Percentiles rank a stretch among this genome's conserved stretches.
phyloP scores from a whole-genome alignment of 495 filamentous ascomycete genomes.

The Cercophora scortea region DNA sequence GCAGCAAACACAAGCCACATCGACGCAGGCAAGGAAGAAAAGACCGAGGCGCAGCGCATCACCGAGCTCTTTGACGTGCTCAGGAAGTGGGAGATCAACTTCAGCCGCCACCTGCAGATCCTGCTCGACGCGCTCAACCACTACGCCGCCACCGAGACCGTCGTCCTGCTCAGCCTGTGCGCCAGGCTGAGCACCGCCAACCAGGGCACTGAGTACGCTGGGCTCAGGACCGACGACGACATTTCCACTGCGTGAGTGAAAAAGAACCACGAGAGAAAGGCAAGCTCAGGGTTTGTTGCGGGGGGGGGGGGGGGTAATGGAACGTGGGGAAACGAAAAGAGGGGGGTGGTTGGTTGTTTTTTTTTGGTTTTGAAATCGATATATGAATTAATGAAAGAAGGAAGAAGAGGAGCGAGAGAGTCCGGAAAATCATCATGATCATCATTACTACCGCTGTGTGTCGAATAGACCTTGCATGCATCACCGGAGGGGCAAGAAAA shows the following conservation, averaged over 20 bases:
- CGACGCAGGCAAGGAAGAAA: background rate
- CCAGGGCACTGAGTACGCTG: conserved; percentile 53
- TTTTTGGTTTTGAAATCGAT: no score
- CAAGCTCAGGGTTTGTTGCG: no score
- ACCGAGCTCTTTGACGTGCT: conserved; percentile 78
- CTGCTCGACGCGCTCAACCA: conserved; percentile 90
- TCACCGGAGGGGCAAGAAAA: no score
- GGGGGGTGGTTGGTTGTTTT: no score
- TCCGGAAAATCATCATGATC: no score
- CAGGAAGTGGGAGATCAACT: conserved; percentile 83
- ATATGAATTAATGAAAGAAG: no score
- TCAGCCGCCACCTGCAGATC: conserved; percentile 83
- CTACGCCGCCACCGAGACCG: conserved; percentile 94
- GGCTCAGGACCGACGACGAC: conserved; percentile 41
- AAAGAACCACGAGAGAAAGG: no score
- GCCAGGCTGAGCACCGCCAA: conserved; percentile 67
- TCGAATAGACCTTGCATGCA: no score
- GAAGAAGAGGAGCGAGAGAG: no score
- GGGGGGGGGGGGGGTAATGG: no score
- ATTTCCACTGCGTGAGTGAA: background rate
- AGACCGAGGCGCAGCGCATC: conserved; percentile 36
- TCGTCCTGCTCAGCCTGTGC: conserved; percentile 81
- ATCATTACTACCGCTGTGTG: no score
- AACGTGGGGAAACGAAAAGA: no score
- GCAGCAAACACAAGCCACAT: background rate